Evolutionary conservation across 164 flowering plant genomes (phyloP), one percentile per base, ranked within the genome.

Genomic region (Vitis cinerea): DNA sequence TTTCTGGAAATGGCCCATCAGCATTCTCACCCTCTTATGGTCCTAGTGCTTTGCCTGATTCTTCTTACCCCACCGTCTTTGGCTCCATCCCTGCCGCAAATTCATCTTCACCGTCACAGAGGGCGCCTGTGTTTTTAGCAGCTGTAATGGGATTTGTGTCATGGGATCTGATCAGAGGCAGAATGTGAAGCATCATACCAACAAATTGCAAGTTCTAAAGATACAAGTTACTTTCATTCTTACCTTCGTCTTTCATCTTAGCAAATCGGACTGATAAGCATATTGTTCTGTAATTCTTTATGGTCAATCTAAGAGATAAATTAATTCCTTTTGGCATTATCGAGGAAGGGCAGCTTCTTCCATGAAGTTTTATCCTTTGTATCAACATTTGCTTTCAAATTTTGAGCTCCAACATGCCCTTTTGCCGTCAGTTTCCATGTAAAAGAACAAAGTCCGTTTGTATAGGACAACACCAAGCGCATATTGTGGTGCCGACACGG

Each of bases 41-140:
- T 51, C 81, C 90, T 3, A 37, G 76, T 47, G 68, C 76, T 63
- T 50, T 75, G 66, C 73, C 87, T 17, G 87, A 67, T 8, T 50
- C 69, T 66, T 85, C 97, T 76, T 94, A 90, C 48, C 81, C 84
- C 1, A 85, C 88, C 3, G 97, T 78, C 4, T 94, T 94, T 73
- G 98, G 98, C n/a, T 57, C 85, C 2, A 87, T 91, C 70, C 97
- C 94, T 4, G 58, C 68, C 0, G 68, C 80, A 1, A 77, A 88
- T n/a, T 79, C 86, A 31, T 69, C 91, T 8, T 62, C 80, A 3
- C 63, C 75, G 3, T 31, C 75, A 5, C 60, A 12, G 9, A 51
- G 68, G 29, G 11, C 72, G 31, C 52, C 83, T 12, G 10, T 60
- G 8, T 54, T 69, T 12, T 1, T 75, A 37, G 59, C 72, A 2